Conservation (phyloP, 2,329 filamentous ascomycete genomes). For the Talaromyces sp. region DNA sequence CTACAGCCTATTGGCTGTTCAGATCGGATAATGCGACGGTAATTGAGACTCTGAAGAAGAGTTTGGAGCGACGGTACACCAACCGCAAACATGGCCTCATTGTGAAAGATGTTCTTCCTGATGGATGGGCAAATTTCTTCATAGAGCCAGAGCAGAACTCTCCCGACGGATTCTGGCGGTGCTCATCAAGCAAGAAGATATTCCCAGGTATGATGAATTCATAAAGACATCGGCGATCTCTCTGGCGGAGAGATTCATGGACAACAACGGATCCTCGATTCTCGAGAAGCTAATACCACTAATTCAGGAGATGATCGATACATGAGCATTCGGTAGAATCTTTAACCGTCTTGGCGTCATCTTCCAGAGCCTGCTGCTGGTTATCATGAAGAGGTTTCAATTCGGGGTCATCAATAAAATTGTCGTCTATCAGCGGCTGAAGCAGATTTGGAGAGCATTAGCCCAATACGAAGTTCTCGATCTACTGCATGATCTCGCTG, state of each 20-base stretch:
- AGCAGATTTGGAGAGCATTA: neutral
- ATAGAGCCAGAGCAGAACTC: neutral
- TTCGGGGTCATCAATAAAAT: neutral
- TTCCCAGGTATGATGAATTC: neutral
- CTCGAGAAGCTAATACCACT: neutral
- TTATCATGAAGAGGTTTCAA: neutral
- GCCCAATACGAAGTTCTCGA: neutral
- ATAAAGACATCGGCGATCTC: neutral
- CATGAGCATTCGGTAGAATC: neutral
- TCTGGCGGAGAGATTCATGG: neutral
- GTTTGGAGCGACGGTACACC: neutral
- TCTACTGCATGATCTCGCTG: neutral
- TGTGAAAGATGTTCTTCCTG: conserved; percentile 1
- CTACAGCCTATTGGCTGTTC: neutral
- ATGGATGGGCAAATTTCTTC: conserved; percentile 1
- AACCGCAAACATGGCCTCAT: conserved; percentile 3
- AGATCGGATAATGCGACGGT: neutral
- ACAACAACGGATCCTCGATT: neutral
- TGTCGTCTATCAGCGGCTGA: neutral
- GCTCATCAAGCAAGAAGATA: neutral
- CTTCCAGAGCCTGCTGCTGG: neutral
- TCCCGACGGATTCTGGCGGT: neutral
- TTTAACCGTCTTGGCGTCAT: neutral
- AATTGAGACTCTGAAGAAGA: conserved; percentile 2
- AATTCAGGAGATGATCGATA: neutral